Evolutionary conservation across 768 basidiomycete genomes (phyloP).

Genomic region (Obba rivulosa): DNA sequence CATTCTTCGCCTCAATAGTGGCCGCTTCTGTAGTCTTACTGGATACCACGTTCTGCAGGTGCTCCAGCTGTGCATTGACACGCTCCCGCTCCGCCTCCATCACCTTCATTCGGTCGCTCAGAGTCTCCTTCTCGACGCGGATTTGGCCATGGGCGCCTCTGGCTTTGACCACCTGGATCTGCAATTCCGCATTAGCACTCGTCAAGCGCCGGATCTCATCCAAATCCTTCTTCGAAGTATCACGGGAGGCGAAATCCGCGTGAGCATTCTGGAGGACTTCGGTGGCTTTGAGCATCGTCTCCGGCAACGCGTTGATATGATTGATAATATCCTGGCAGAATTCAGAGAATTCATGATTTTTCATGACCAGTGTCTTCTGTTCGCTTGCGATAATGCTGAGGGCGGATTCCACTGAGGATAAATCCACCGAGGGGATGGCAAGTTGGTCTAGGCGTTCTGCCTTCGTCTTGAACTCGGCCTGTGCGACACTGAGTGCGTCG

Average conservation of each 20-base stretch:
- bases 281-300: conserved; percentile 47
- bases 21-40: conserved; percentile 42
- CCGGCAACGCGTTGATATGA: conserved; percentile 55
- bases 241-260: conserved; percentile 56
- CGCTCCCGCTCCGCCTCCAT: conserved; percentile 64
- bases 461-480: conserved; percentile 15
- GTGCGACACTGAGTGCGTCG: conserved; percentile 34
- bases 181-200: conserved; percentile 56
- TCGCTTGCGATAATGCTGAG: conserved; percentile 46
- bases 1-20: conserved; percentile 44
- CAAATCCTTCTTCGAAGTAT: conserved; percentile 53
- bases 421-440: conserved; percentile 10
- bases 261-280: conserved; percentile 55
- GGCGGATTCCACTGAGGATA: conserved; percentile 42
- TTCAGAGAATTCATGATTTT: conserved; percentile 42
- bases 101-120: conserved; percentile 54
- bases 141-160: conserved; percentile 73
- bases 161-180: conserved; percentile 70
- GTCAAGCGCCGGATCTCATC: conserved; percentile 62
- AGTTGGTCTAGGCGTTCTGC: conserved; percentile 15
- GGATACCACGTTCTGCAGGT: conserved; percentile 39
- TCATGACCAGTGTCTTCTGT: conserved; percentile 43
- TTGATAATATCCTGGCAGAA: conserved; percentile 49
- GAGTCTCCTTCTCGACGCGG: conserved; percentile 75
- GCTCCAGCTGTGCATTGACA: conserved; percentile 50